Base-by-base conservation (phyloP, 2,329 filamentous ascomycete genomes). In the Curvularia spicifera region DNA sequence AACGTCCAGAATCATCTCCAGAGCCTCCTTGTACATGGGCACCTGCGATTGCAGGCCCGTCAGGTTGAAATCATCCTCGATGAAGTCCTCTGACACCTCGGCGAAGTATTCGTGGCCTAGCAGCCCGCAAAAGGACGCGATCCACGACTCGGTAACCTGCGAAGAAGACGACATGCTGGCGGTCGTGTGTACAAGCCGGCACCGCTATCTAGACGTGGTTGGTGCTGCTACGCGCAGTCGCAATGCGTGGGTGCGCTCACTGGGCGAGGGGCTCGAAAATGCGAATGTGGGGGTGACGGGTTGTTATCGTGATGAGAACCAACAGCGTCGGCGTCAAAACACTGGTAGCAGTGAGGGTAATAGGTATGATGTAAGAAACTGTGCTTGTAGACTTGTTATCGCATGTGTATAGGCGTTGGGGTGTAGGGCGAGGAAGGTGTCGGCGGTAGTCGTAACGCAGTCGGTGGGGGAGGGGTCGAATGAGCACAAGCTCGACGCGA, bases 61-160 rank as follows among this genome's bases (percentile, higher is more conserved):
- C 65, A 99, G 84, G 79, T 99, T 99, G 84, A 99, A 99, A 79
- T 99, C 95, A 87, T 99, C 95, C 78, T 99, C 95, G 75, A 99
- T 98, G 72, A 99, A 99, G 74, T 99, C 95, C 80, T 99, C 95
- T 45, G 92, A 95, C 50, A 99, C 94, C 82, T 99, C 95, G 63
- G 95, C 95, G 78, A 99, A 99, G 81, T 98, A 99, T 79, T 99
- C 95, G 77, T 99, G 95, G 61, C 95, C 95, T 60, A 98, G 86
- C 45, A 98, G 84, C 39, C 91, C 93, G 83, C 95, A 99, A 78
- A 97, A 99, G 57, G 93, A 96, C 64, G 92, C 90, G 81, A 99
- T 98, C 95, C 95, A 99, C 55, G 93, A 96, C 82, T 99, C 95
- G 67, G 84, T 83, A 43, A 84, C 83, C 65, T 84, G 82, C 40